A percentile compares a stretch with the other conserved stretches of the same genome.
These are phyloP conservation scores for Glonium stellatum DNA, from an alignment of 495 filamentous ascomycete species.

Conservation along the genomic window DNA sequence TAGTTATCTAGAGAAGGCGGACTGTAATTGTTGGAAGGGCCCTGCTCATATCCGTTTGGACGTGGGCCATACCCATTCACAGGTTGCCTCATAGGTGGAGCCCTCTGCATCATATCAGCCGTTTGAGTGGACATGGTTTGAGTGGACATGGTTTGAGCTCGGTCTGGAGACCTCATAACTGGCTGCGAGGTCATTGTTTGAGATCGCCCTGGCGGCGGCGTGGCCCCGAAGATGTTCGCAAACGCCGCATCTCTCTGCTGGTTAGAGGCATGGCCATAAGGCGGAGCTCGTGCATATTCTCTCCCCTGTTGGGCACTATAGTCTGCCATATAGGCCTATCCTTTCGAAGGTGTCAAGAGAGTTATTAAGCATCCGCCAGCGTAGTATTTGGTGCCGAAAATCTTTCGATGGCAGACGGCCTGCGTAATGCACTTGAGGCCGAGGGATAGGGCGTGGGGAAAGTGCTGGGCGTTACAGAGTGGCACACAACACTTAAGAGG, in stretches of 20 bases:
- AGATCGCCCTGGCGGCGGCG: conserved; percentile 74
- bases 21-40: conserved; percentile 32
- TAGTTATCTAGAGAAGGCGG: conserved; percentile 36
- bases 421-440: conserved; percentile 7
- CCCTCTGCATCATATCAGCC: conserved; percentile 50
- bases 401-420: conserved; percentile 4
- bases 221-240: conserved; percentile 86
- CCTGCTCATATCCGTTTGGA: conserved; percentile 24
- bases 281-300: conserved; percentile 54
- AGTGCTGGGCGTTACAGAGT: neutral
- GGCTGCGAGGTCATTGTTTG: conserved; percentile 77
- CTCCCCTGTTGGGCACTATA: conserved; percentile 68
- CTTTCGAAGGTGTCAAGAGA: neutral
- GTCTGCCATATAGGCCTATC: conserved; percentile 61
- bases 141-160: conserved; percentile 83
- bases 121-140: conserved; percentile 75
- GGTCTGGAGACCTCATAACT: conserved; percentile 58
- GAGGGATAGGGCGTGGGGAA: conserved; percentile 7
- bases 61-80: conserved; percentile 14
- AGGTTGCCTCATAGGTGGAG: conserved; percentile 52
- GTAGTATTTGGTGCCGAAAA: neutral
- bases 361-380: conserved; percentile 17
- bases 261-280: conserved; percentile 62
- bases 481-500: neutral
- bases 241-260: conserved; percentile 90